Percentiles rank a stretch among this genome's conserved stretches.
Conservation (phyloP, 164 flowering plant genomes). For the Brasenia schreberi region DNA sequence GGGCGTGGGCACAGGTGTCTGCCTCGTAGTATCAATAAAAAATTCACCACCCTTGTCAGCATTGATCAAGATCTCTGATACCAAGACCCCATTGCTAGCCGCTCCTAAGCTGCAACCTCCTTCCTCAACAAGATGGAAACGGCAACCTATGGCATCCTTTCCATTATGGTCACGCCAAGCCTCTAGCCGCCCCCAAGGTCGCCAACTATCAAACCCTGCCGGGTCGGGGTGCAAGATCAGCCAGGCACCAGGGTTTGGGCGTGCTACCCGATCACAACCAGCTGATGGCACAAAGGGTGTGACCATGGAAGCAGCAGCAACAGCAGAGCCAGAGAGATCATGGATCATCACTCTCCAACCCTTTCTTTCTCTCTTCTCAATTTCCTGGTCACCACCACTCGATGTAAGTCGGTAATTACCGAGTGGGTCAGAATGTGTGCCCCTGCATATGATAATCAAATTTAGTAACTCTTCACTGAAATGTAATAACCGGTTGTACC, state of each 20-base stretch:
- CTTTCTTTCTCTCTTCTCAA: constrained; percentile 66
- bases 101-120: constrained; percentile 13
- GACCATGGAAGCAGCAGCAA: constrained; percentile 90
- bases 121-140: constrained; percentile 58
- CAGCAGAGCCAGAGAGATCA: constrained; percentile 87
- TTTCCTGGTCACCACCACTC: constrained; percentile 25
- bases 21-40: constrained; percentile 59
- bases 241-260: constrained; percentile 95
- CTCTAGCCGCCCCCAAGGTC: constrained; percentile 93
- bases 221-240: constrained; percentile 63
- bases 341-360: constrained; percentile 92
- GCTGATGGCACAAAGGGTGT: constrained; percentile 91
- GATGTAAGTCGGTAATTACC: constrained; percentile 39
- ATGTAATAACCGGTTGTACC: too few species aligned
- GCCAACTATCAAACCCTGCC: constrained; percentile 64
- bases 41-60: constrained; percentile 88
- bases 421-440: constrained; percentile 49
- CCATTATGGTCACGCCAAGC: constrained; percentile 87
- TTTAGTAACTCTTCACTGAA: too few species aligned
- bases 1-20: constrained; percentile 33
- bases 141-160: constrained; percentile 53
- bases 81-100: constrained; percentile 39
- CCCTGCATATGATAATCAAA: constrained; percentile 21
- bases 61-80: constrained; percentile 54
- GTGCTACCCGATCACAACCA: constrained; percentile 85